Conservation (phyloP, 805 yeast species). For the Starmerella floris region DNA sequence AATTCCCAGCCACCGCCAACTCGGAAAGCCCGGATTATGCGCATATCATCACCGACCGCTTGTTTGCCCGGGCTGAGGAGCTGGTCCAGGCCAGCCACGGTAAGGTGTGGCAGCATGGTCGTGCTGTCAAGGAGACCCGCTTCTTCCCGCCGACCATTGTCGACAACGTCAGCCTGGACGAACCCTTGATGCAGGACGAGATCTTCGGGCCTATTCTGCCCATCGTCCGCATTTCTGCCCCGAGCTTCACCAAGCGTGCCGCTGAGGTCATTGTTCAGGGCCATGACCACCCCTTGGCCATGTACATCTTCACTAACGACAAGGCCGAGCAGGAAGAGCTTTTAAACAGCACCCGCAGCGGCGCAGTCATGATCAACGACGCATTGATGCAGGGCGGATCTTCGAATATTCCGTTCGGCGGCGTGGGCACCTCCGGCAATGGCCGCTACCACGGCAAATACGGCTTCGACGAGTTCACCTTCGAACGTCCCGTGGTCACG, state of each 20-base stretch:
- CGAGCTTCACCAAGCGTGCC: conserved; percentile 23
- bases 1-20: conserved; percentile 35
- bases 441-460: conserved; percentile 71
- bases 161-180: conserved; percentile 49
- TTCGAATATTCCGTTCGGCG: conserved; percentile 73
- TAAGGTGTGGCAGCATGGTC: conserved; percentile 22
- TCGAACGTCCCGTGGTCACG: conserved; percentile 50
- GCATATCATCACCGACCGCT: conserved; percentile 46
- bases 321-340: conserved; percentile 39
- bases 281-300: conserved; percentile 71
- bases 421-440: conserved; percentile 70
- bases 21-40: conserved; percentile 32
- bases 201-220: conserved; percentile 82
- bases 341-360: conserved; percentile 48
- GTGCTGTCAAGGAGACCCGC: conserved; percentile 29
- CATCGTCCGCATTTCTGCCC: conserved; percentile 37
- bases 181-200: conserved; percentile 61
- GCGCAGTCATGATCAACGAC: conserved; percentile 60
- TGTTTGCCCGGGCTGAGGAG: conserved; percentile 36
- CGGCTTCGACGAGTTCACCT: conserved; percentile 63
- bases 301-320: conserved; percentile 49
- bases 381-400: conserved; percentile 57
- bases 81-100: conserved; percentile 31
- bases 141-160: conserved; percentile 64
- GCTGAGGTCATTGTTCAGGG: conserved; percentile 22